phyloP scores from a whole-genome alignment of 2,329 filamentous ascomycete species.

The Pezicula radicicola region DNA sequence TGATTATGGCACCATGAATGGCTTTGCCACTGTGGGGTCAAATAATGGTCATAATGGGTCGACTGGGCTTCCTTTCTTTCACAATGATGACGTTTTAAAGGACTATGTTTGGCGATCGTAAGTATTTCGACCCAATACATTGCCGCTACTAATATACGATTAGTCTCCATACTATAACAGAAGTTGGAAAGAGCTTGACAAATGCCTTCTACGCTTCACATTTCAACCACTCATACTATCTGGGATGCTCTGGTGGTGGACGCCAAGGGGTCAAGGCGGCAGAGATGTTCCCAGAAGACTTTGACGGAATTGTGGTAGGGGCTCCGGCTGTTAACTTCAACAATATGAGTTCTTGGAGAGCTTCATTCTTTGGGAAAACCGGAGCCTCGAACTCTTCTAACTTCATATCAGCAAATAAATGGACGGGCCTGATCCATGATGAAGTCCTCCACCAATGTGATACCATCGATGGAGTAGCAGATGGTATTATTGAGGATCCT shows the following conservation, averaged over 20 bases:
- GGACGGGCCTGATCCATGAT: slow-evolving; percentile 8
- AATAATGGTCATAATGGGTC: slow-evolving; percentile 25
- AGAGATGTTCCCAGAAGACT: slow-evolving; percentile 34
- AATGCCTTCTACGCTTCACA: slow-evolving; percentile 27
- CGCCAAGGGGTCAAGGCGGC: slow-evolving; percentile 36
- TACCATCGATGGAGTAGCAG: slow-evolving; percentile 30
- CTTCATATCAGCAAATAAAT: slow-evolving; percentile 23
- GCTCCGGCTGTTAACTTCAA: slow-evolving; percentile 28
- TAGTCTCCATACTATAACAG: slow-evolving; percentile 8
- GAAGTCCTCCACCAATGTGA: slow-evolving; percentile 33
- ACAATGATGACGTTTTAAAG: slow-evolving; percentile 17
- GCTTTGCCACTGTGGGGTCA: slow-evolving; percentile 20
- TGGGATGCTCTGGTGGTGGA: slow-evolving; percentile 37
- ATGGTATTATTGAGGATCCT: slow-evolving; percentile 34
- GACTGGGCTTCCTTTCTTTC: slow-evolving; percentile 10
- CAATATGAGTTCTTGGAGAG: slow-evolving; percentile 9
- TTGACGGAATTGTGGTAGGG: slow-evolving; percentile 38
- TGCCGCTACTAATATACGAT: neutral
- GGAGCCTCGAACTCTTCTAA: slow-evolving; percentile 22
- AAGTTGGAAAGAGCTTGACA: slow-evolving; percentile 17
- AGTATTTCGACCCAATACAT: neutral
- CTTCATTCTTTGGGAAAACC: slow-evolving; percentile 7
- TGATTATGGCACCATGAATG: slow-evolving; percentile 13
- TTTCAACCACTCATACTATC: slow-evolving; percentile 33
- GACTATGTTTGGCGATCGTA: slow-evolving; percentile 21